Evolutionary conservation across 257 asterid species (phyloP), one percentile per base, ranked within the genome.

Genomic region (Penstemon eatonii): DNA sequence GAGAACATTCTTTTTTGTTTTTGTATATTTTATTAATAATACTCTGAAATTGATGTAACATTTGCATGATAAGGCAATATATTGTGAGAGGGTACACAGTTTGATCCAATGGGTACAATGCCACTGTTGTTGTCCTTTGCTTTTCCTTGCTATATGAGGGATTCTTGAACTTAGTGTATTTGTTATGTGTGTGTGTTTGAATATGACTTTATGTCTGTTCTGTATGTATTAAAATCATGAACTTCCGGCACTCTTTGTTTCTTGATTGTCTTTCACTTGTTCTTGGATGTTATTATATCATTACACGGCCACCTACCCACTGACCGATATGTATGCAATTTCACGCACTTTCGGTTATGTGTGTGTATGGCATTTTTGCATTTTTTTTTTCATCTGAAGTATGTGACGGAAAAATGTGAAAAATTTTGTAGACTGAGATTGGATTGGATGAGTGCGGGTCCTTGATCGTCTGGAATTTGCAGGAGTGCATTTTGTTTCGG

Each of bases 381-480:
- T 71, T 46, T 49, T 39, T 62, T 63, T 44, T 64, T 71, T 52
- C 33, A 25, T 13, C 56, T 60, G 65, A 60, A 60, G 13, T 63
- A 10, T 44, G 70, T 62, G 39, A 71, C 68, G 13, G 46, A 41
- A 58, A 60, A 45, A 67, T 69, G 75, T 77, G 81, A 73, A 70
- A 71, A 61, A 39, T 56, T 85, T 83, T 86, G 89, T 86, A 79
- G 89, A 83, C 86, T 73, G 81, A 68, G 84, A 74, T 81, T 83
- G 89, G 84, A 83, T 86, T 79, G 85, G 85, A 79, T 79, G 73
- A 73, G 72, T 73, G 81, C 84, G 45, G 85, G 82, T 79, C 74
- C 81, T 81, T 81, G 87, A 83, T 79, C 82, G 63, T 63, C 82
- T 71, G 81, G 84, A 70, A 76, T 67, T 77, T 82, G 70, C 73